Percentiles rank a stretch among this genome's conserved stretches.
Conservation (phyloP, 2,329 filamentous ascomycete genomes). For the Penicillium thymicola region DNA sequence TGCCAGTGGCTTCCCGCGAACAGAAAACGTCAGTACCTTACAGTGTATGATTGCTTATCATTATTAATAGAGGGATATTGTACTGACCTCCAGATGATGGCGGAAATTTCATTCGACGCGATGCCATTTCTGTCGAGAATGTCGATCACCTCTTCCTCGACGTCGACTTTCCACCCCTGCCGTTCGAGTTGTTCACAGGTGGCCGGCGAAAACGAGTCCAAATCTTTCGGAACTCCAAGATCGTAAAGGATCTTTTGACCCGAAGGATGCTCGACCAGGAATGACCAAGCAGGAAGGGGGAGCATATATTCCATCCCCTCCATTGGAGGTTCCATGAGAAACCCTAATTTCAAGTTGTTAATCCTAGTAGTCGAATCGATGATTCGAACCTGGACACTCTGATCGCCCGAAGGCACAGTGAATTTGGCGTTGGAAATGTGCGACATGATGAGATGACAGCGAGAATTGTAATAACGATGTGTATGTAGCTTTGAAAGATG, state of each 20-base stretch:
- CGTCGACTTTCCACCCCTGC: background rate
- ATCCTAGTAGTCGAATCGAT: constrained; percentile 13
- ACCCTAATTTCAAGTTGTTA: background rate
- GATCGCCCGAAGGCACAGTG: background rate
- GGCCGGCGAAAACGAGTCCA: constrained; percentile 37
- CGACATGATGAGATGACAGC: background rate
- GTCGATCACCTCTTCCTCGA: constrained; percentile 8
- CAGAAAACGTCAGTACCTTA: background rate
- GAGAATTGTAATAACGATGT: background rate
- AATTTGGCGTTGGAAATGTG: background rate
- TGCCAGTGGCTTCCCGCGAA: constrained; percentile 29
- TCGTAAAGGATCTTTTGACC: constrained; percentile 47
- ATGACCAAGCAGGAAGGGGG: constrained; percentile 14
- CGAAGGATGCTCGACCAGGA: constrained; percentile 29
- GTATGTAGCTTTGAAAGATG: background rate
- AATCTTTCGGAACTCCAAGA: constrained; percentile 48
- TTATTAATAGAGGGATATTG: background rate
- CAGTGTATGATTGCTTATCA: background rate
- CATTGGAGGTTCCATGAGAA: constrained; percentile 12
- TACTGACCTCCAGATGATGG: constrained; percentile 9
- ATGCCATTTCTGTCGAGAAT: constrained; percentile 1
- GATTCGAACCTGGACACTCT: constrained; percentile 8
- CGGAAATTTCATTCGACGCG: background rate
- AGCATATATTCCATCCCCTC: background rate
- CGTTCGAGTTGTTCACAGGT: background rate